Base-by-base conservation (phyloP, 2,329 filamentous ascomycete genomes). In the Arachnomyces sp. region DNA sequence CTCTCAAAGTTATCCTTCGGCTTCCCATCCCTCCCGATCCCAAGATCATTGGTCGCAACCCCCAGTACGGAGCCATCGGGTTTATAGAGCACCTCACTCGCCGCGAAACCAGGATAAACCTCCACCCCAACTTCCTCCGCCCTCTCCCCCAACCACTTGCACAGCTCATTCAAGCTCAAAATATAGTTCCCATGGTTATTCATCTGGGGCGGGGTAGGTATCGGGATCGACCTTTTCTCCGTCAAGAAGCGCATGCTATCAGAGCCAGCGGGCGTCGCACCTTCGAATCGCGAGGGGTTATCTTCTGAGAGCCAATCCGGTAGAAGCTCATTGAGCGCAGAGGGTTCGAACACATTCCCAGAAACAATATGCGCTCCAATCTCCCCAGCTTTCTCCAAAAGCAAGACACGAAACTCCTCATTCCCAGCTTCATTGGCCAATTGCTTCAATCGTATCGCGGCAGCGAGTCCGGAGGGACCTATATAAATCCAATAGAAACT, bases 161-260 rank as follows among this genome's bases (percentile, higher is more conserved):
- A 84, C 57, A 98, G 83, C 63, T 96, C 86, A 63, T 93, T 96
- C 55, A 98, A 68, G 57, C 86, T 94, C 56, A 98, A 80, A 51
- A 98, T 98, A 64, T 93, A 96, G 67, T 98, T 98, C 51, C 92
- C 92, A 56, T 94, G 78, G 62, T 98, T 98, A 71, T 89, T 80
- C 92, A 98, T 98, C 69, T 96, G 92, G 25, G 92, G 92, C 33
- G 92, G 92, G 9, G 82, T 80, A 1, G 90, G 92, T 39, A 96
- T 71, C 4, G 87, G 86, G 42, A 94, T 78, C 0, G 88, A 72
- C 46, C 72, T 72, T 39, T 73, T 84, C 68, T 89, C 84, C 34
- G 90, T 96, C 45, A 98, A 74, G 66, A 95, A 95, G 52, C 86
- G 82, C 90, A 98, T 95, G 66, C 80, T 82, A 57, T 98, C 92